These are phyloP conservation scores for Butyriboletus appendiculatus DNA, from an alignment of 1,284 basidiomycete species.

Conservation along the genomic window DNA sequence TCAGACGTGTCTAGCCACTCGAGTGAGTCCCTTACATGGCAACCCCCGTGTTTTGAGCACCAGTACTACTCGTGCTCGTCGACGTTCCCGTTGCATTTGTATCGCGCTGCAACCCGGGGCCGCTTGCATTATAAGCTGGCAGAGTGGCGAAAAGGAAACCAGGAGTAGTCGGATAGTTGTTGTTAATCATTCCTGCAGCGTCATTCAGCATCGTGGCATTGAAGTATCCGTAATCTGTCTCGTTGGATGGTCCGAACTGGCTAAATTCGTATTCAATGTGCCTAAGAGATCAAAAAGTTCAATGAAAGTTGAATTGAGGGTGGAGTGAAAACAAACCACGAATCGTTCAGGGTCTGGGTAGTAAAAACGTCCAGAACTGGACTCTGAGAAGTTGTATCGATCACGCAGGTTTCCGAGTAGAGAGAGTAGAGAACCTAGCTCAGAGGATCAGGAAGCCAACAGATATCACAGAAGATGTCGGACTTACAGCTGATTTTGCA, in stretches of 20 bases:
- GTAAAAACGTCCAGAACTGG: conserved; percentile 82
- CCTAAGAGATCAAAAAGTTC: conserved; percentile 48
- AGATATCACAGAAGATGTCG: background rate
- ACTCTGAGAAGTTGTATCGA: conserved; percentile 76
- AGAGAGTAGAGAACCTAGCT: conserved; percentile 74
- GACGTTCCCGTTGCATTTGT: conserved; percentile 16
- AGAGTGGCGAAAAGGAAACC: conserved; percentile 72
- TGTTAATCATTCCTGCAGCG: conserved; percentile 49
- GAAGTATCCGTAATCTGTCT: conserved; percentile 55
- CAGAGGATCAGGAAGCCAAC: background rate
- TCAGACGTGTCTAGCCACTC: conserved; percentile 2
- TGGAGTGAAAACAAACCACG: conserved; percentile 34
- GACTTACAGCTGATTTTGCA: conserved; percentile 70
- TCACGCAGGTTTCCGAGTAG: conserved; percentile 68
- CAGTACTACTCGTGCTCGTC: conserved; percentile 11
- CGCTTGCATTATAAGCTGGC: conserved; percentile 65
- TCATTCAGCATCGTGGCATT: conserved; percentile 59
- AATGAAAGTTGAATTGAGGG: conserved; percentile 32
- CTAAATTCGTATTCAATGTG: conserved; percentile 68
- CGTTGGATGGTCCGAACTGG: conserved; percentile 49
- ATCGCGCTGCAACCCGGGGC: conserved; percentile 15
- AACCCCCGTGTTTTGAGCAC: conserved; percentile 57
- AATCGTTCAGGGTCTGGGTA: conserved; percentile 49
- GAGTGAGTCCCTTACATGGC: conserved; percentile 56
- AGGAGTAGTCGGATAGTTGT: conserved; percentile 44